Evolutionary conservation across 306 rosid genomes (phyloP).

Genomic region (Morella rubra): DNA sequence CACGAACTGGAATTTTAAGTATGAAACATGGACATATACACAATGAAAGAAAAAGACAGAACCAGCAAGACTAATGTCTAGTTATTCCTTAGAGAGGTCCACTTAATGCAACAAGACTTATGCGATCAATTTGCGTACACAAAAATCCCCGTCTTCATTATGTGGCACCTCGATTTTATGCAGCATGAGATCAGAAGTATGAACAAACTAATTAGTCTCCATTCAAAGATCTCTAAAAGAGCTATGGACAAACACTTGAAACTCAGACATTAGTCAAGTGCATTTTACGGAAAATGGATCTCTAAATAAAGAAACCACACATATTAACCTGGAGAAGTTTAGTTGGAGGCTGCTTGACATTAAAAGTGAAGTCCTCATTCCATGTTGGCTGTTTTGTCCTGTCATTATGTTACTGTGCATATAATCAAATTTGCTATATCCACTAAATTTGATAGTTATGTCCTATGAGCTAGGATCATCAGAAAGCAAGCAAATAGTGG

Average conservation of each 20-base stretch:
- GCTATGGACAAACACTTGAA: neutral
- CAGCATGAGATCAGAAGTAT: neutral
- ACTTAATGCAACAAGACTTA: too few relatives aligned
- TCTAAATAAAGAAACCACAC: constrained; percentile 19
- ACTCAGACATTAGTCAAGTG: constrained; percentile 16
- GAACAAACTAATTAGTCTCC: neutral
- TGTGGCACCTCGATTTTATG: neutral
- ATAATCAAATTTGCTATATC: constrained; percentile 6
- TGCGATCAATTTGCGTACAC: too few relatives aligned
- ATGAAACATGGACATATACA: too few relatives aligned
- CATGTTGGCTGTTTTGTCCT: constrained; percentile 86
- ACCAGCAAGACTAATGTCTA: too few relatives aligned
- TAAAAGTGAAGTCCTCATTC: constrained; percentile 79
- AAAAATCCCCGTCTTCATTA: neutral
- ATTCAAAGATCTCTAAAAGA: neutral
- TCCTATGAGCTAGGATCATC: neutral
- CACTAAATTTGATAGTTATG: neutral
- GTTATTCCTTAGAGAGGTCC: too few relatives aligned
- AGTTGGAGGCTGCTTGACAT: constrained; percentile 61
- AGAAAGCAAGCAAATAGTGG: neutral
- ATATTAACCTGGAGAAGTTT: constrained; percentile 72
- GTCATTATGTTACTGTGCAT: constrained; percentile 34
- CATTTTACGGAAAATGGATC: neutral
- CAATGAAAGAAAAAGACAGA: too few relatives aligned
- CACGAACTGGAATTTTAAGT: too few relatives aligned